phyloP scores from a whole-genome alignment of 352 stramenopile species.

The Pythium brassicae region DNA sequence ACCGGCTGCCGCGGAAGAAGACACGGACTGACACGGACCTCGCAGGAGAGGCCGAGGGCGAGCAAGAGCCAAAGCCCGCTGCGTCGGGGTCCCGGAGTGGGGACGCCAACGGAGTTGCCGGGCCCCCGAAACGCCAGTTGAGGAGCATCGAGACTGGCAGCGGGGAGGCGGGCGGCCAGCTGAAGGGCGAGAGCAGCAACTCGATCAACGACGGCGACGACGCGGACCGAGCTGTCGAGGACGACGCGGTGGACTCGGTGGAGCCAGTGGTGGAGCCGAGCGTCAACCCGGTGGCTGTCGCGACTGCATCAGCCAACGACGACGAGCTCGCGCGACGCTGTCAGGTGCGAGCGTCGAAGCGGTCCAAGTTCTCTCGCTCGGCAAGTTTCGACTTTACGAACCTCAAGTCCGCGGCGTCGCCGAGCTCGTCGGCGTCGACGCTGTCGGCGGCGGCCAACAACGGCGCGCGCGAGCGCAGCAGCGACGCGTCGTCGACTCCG shows the following conservation, averaged over 20 bases:
- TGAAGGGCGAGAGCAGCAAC: not conserved
- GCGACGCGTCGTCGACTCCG: constrained; percentile 2
- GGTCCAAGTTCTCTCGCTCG: constrained; percentile 62
- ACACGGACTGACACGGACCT: constrained; percentile 27
- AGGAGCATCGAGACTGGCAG: not conserved
- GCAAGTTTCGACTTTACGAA: constrained; percentile 74
- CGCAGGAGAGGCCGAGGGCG: constrained; percentile 1
- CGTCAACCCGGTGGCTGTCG: constrained; percentile 2
- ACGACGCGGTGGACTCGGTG: constrained; percentile 15
- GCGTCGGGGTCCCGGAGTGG: not conserved
- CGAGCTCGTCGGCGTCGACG: constrained; percentile 11
- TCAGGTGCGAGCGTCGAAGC: constrained; percentile 17
- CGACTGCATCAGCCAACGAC: not conserved
- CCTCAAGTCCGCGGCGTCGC: constrained; percentile 19
- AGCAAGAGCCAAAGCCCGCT: constrained; percentile 4
- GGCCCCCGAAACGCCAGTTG: not conserved
- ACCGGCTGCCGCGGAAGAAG: constrained; percentile 51
- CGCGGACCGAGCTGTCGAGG: constrained; percentile 22
- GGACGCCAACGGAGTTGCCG: not conserved
- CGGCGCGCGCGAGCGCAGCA: not conserved
- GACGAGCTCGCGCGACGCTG: constrained; percentile 3
- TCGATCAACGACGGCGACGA: constrained; percentile 12
- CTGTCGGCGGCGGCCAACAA: constrained; percentile 8
- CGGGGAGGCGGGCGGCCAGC: not conserved
- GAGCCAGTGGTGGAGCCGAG: constrained; percentile 9